Evolutionary conservation across 371 early-diverging fungal genomes (phyloP), one percentile per base, ranked within the genome.

Genomic region (Mucor circinelloides): DNA sequence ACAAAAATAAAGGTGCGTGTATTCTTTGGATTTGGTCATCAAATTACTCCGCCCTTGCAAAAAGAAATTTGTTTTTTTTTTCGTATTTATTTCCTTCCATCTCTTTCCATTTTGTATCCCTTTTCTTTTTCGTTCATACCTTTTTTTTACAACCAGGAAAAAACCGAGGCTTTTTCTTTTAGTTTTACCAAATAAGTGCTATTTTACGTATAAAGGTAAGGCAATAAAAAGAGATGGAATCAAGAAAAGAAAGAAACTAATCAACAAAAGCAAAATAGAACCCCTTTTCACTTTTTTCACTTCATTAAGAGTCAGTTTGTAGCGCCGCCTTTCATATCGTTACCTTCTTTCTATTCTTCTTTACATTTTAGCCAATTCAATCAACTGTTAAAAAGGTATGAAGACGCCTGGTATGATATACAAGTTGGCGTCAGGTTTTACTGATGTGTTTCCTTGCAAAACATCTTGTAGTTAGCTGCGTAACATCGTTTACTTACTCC

Each of bases 271-370:
- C 50, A 21, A 50, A 50, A 50, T 50, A 50, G 50, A 50, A 50
- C 50, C 64, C 61, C 40, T 54, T 21, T 46, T 48, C 25, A 25
- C 27, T 48, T 46, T 65, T 57, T 44, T 50, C 21, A 34, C 58
- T 66, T 31, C 44, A 60, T 66, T 71, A 19, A 21, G 58, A 59
- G 57, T 60, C 67, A 67, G 67, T 67, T 71, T 71, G 40, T 67
- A 66, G 63, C 71, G 67, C 57, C 71, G 71, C 71, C 58, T 63
- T 54, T 42, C 61, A 52, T 66, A 57, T 62, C 52, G 31, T 50
- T 50, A 25, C 50, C 50, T 50, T 50, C 57, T 62, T 32, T 46
- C n/a, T 23, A 23, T 30, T 25, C 30, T 50, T 50, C 50, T 50
- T 50, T 25, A 50, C 25, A 25, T 23, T 50, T 10, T 23, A 50